Base-by-base conservation (phyloP, 768 basidiomycete species). In the Basidioascus undulatus region DNA sequence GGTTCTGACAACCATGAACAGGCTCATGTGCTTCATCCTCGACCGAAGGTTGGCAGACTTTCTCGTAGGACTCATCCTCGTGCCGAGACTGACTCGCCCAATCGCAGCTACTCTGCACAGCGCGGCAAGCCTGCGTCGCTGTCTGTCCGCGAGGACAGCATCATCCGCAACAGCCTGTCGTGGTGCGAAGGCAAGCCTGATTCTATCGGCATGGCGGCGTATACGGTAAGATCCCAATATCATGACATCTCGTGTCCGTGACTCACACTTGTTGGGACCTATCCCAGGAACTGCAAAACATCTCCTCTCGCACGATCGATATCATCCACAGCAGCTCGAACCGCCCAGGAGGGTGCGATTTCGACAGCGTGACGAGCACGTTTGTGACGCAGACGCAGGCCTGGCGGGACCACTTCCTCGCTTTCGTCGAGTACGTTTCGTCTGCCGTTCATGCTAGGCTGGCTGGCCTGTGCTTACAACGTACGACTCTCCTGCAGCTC, bases 101-200 rank as follows among this genome's bases (percentile, higher is more conserved):
- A n/a, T n/a, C n/a, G n/a, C n/a, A 89, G 84, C 50, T 68, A 77
- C 44, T 82, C 82, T 48, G 79, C 86, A 2, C 84, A 86, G 59
- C 81, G 89, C 81, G 86, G 86, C 28, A 92, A 89, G 59, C n/a
- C n/a, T n/a, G n/a, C n/a, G n/a, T n/a, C n/a, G n/a, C n/a, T n/a
- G n/a, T n/a, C n/a, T n/a, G n/a, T n/a, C n/a, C n/a, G n/a, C n/a
- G n/a, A n/a, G n/a, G n/a, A n/a, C 55, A 81, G 67, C 51, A 79
- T 92, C 53, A 82, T 92, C 50, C 74, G 84, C 2, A 75, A 81
- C 58, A 72, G 74, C n/a, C 56, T 64, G 20, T 63, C 67, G 30
- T 94, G 83, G 81, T 72, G 68, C 50, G 63, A 63, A 26, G 68
- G n/a, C n/a, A n/a, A 75, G 2, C 68, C 76, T 4, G 59, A 64